phyloP scores from a whole-genome alignment of 768 basidiomycete species.

The Leccinum rimulosum region DNA sequence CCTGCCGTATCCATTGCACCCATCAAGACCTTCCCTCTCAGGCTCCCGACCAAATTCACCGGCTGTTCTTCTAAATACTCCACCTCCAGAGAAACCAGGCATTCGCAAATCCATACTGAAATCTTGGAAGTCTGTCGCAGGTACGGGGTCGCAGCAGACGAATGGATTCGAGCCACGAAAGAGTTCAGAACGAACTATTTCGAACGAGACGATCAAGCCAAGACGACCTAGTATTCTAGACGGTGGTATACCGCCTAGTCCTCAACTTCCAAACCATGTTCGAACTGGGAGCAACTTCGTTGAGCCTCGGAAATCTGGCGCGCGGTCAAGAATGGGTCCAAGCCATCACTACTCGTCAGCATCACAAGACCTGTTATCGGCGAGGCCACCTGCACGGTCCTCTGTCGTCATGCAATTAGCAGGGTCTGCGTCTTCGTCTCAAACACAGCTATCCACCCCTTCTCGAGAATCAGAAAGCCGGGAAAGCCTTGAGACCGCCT shows the following conservation, averaged over 20 bases:
- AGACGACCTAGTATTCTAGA: constrained; percentile 50
- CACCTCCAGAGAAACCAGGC: constrained; percentile 41
- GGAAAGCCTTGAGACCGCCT: constrained; percentile 57
- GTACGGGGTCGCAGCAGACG: constrained; percentile 29
- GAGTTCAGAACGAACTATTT: constrained; percentile 39
- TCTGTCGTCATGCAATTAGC: constrained; percentile 16
- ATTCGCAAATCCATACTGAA: constrained; percentile 74
- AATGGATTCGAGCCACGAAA: constrained; percentile 35
- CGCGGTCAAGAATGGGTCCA: constrained; percentile 18
- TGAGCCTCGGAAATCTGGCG: constrained; percentile 25
- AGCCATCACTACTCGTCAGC: constrained; percentile 25
- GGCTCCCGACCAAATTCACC: constrained; percentile 31
- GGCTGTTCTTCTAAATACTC: constrained; percentile 14
- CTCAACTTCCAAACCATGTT: constrained; percentile 48
- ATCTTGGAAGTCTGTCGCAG: constrained; percentile 52
- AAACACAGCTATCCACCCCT: constrained; percentile 22
- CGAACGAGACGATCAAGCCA: constrained; percentile 36
- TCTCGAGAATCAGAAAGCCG: constrained; percentile 36
- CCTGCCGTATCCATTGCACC: constrained; percentile 46
- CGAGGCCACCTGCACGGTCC: constrained; percentile 8
- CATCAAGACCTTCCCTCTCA: constrained; percentile 35
- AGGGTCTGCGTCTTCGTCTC: constrained; percentile 29
- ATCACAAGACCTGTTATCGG: constrained; percentile 31
- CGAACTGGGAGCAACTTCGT: constrained; percentile 32
- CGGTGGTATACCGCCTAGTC: constrained; percentile 55